phyloP scores from a whole-genome alignment of 176 grass and related monocot genomes.

The Calamus simplicifolius region DNA sequence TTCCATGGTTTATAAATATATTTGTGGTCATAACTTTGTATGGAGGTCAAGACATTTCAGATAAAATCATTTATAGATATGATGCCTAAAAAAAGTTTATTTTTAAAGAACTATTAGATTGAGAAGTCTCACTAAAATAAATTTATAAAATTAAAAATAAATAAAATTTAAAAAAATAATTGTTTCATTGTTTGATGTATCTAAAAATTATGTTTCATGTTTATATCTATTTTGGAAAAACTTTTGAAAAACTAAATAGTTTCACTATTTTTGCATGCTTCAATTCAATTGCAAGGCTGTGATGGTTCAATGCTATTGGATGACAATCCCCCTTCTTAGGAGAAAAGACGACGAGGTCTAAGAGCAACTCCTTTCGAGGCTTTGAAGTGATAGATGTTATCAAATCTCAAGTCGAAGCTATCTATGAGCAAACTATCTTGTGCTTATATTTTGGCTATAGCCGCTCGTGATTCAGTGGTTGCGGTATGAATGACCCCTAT shows the following conservation, averaged over 20 bases:
- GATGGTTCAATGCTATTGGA: constrained; percentile 49
- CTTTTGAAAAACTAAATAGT: not conserved
- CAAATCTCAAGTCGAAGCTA: constrained; percentile 51
- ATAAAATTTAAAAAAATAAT: too few species aligned
- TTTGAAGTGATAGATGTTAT: constrained; percentile 42
- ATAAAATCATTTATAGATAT: too few species aligned
- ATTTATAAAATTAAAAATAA: too few species aligned
- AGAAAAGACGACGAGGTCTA: constrained; percentile 34
- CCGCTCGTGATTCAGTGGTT: constrained; percentile 56
- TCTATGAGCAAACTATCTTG: constrained; percentile 61
- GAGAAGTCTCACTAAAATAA: too few species aligned
- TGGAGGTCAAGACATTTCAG: too few species aligned
- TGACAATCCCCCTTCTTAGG: constrained; percentile 47
- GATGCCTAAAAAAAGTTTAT: too few species aligned
- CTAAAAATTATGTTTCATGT: too few species aligned
- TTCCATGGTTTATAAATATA: too few species aligned
- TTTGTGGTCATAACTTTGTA: too few species aligned
- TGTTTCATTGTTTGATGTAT: too few species aligned
- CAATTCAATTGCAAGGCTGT: constrained; percentile 33
- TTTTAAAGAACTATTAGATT: too few species aligned
- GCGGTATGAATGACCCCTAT: constrained; percentile 24
- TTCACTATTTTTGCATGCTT: not conserved
- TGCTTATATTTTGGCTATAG: constrained; percentile 66
- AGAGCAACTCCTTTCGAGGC: constrained; percentile 43
- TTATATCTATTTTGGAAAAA: too few species aligned